Evolutionary conservation across 2,329 filamentous ascomycete genomes (phyloP).

Genomic region (Furcasterigmium sp.): DNA sequence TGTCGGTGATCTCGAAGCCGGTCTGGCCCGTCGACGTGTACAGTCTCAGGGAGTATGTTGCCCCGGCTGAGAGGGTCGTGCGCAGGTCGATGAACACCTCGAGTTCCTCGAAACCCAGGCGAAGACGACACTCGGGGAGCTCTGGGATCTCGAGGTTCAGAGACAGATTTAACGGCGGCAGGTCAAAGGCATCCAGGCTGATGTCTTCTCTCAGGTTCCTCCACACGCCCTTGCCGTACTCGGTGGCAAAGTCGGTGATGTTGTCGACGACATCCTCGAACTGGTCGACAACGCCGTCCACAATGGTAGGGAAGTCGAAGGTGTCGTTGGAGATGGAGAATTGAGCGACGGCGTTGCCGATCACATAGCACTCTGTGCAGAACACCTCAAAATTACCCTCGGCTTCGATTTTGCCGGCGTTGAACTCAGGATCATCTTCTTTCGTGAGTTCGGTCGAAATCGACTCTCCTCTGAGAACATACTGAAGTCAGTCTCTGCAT

Average conservation of each 20-base stretch:
- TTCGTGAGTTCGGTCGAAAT: too few species aligned
- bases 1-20: slow-evolving; percentile 27
- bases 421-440: too few species aligned
- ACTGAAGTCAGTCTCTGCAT: too few species aligned
- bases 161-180: slow-evolving; percentile 32
- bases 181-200: slow-evolving; percentile 22
- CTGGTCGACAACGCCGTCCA: slow-evolving; percentile 25
- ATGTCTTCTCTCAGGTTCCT: slow-evolving; percentile 19
- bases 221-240: slow-evolving; percentile 23
- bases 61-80: slow-evolving; percentile 31
- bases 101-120: slow-evolving; percentile 42
- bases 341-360: not conserved
- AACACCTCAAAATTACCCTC: not conserved
- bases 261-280: slow-evolving; percentile 26
- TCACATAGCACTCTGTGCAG: not conserved
- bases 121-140: slow-evolving; percentile 35
- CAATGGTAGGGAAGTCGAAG: slow-evolving; percentile 30
- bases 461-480: too few species aligned
- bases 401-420: too few species aligned
- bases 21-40: slow-evolving; percentile 36
- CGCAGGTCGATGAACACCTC: slow-evolving; percentile 47
- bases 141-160: slow-evolving; percentile 37
- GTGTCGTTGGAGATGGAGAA: slow-evolving; percentile 16
- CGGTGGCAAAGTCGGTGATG: slow-evolving; percentile 24
- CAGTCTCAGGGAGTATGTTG: slow-evolving; percentile 42